These are phyloP conservation scores for Neurospora cerealis DNA, from an alignment of 495 filamentous ascomycete genomes.

Conservation along the genomic window DNA sequence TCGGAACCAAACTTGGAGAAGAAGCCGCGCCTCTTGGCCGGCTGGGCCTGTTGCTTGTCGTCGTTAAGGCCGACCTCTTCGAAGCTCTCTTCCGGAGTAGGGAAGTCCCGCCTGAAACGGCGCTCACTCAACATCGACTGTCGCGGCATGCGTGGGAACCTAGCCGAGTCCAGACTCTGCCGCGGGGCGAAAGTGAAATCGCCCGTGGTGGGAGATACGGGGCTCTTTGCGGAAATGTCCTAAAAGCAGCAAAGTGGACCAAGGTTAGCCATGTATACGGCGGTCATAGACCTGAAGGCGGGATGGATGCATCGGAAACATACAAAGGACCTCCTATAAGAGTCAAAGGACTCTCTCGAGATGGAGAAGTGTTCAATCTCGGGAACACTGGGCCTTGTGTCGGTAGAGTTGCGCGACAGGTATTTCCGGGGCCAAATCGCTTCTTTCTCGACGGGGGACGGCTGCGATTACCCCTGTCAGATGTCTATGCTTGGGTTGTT, in stretches of 20 bases:
- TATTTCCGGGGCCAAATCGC: slow-evolving; percentile 73
- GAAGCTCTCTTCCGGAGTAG: slow-evolving; percentile 65
- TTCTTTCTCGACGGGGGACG: slow-evolving; percentile 81
- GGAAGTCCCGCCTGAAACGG: slow-evolving; percentile 40
- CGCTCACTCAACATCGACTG: slow-evolving; percentile 39
- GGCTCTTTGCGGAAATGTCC: slow-evolving; percentile 90
- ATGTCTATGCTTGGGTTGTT: slow-evolving; percentile 5
- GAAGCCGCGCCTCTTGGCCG: slow-evolving; percentile 66
- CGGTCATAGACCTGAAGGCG: background rate
- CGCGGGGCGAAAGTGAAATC: slow-evolving; percentile 40
- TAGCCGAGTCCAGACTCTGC: slow-evolving; percentile 67
- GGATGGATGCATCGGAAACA: slow-evolving; percentile 19
- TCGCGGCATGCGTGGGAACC: slow-evolving; percentile 46
- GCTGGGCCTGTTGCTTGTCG: slow-evolving; percentile 33
- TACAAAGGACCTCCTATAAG: slow-evolving; percentile 94
- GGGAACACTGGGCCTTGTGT: slow-evolving; percentile 57
- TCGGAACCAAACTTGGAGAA: slow-evolving; percentile 76
- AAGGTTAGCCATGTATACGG: slow-evolving; percentile 5
- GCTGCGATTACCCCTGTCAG: slow-evolving; percentile 38
- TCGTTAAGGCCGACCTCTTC: slow-evolving; percentile 88
- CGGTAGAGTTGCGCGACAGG: slow-evolving; percentile 54
- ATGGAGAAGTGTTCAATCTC: slow-evolving; percentile 94
- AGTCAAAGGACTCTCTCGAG: slow-evolving; percentile 95
- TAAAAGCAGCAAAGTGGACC: slow-evolving; percentile 22
- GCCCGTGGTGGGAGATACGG: slow-evolving; percentile 47